A percentile compares a stretch with the other conserved stretches of the same genome.
Conservation (phyloP, 306 rosid species). For the Dalbergia cochinchinensis region DNA sequence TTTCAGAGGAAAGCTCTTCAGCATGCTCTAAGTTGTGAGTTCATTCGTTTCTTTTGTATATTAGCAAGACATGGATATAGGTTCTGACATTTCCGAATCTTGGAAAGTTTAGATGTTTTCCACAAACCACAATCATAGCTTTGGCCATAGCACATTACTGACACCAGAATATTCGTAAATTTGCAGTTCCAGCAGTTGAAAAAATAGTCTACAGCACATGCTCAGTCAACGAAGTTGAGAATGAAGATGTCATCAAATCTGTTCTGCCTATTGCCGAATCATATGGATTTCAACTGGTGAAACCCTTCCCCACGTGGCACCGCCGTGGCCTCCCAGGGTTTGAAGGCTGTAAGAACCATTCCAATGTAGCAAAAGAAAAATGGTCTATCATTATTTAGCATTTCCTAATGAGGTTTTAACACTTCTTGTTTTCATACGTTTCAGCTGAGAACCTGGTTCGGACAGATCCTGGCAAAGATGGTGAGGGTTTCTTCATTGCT, state of each 20-base stretch:
- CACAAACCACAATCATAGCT: not conserved
- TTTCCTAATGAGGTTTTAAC: not conserved
- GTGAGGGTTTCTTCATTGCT: constrained; percentile 92
- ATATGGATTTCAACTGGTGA: constrained; percentile 64
- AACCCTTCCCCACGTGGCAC: constrained; percentile 71
- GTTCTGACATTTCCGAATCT: not conserved
- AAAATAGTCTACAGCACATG: constrained; percentile 90
- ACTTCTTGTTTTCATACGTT: constrained; percentile 18
- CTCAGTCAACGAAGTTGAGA: constrained; percentile 78
- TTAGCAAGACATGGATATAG: not conserved
- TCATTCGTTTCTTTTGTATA: constrained; percentile 34
- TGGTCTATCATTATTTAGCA: not conserved
- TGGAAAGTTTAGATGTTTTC: not conserved
- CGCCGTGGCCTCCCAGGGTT: constrained; percentile 74
- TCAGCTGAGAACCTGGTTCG: constrained; percentile 70
- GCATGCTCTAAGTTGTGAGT: constrained; percentile 84
- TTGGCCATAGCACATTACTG: not conserved
- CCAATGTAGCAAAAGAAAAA: not conserved
- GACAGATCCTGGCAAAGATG: constrained; percentile 73
- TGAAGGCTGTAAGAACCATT: constrained; percentile 68
- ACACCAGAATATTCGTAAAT: constrained; percentile 7
- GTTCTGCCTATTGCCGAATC: constrained; percentile 74
- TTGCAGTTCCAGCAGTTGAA: constrained; percentile 82
- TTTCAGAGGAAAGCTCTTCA: constrained; percentile 86
- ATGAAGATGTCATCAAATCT: constrained; percentile 78